Base-by-base conservation (phyloP, 106 monocot species). In the Acanthochlamys bracteata region DNA sequence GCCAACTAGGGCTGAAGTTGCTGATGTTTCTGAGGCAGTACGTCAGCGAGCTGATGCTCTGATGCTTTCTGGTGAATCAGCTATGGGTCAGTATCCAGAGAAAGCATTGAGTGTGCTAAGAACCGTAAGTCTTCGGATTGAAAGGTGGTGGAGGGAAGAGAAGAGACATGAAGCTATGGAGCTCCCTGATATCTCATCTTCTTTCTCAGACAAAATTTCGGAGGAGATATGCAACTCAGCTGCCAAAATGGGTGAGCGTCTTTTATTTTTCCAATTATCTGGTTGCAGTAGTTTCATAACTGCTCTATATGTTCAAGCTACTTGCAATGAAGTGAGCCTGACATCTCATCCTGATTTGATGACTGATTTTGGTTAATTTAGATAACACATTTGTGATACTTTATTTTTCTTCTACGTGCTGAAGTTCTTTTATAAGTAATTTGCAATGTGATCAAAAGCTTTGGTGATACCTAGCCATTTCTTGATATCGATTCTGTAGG, bases 191-290 rank as follows among this genome's bases (percentile, higher is more conserved):
- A 66, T 91, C 59, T 79, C 87, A 61, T 91, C 88, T 25, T 83
- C 91, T 62, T 88, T 87, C 71, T 82, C 96, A 14, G 96, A 83
- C 57, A 84, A 84, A 60, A 88, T 96, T 42, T 96, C 91, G 22
- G 96, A 98, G 63, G 91, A 98, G 65, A 98, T 98, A 4, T 98
- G 96, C 80, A 98, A 92, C 81, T 98, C 96, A 16, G 96, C 96
- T 42, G 96, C 91, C 25, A 91, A 98, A 79, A 98, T 98, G 83
- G 96, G 96, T 98, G 84, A 69, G 75, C 20, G 25, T 41, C 17
- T 41, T 41, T 0, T n/a, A 15, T 49, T 14, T 49, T 33, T 33
- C 33, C 33, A 33, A 33, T 33, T 33, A 6, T 33, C 33, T 33
- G 33, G 33, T 3, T 33, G 33, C 6, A 6, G 33, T 33, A 33